Conservation (phyloP, 225 moss, liverwort and hornwort genomes). For the Lunularia cruciata region DNA sequence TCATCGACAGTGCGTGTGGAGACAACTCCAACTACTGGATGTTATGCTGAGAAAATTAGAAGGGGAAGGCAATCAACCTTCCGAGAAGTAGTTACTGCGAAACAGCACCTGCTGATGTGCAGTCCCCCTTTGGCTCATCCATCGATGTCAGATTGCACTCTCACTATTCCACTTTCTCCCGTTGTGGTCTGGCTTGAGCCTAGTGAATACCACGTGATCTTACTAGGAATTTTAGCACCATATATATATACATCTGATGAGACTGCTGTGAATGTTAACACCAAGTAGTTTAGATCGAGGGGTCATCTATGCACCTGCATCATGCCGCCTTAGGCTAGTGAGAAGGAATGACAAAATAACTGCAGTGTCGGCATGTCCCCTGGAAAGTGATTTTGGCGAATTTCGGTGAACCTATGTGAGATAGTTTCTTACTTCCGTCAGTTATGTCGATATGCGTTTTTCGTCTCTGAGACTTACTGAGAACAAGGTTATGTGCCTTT, state of each 20-base stretch:
- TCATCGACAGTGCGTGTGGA: slow-evolving; percentile 19
- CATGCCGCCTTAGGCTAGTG: slow-evolving; percentile 3
- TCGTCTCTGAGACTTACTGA: slow-evolving; percentile 6
- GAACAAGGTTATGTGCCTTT: slow-evolving; percentile 7
- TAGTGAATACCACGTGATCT: slow-evolving; percentile 24
- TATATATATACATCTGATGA: slow-evolving; percentile 22
- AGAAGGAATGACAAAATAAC: slow-evolving; percentile 2
- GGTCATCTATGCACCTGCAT: slow-evolving; percentile 2
- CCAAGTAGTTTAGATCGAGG: slow-evolving; percentile 4
- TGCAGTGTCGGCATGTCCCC: background rate
- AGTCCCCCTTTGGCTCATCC: background rate
- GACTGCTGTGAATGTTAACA: slow-evolving; percentile 21
- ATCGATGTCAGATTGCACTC: slow-evolving; percentile 20
- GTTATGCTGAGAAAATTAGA: slow-evolving; percentile 1
- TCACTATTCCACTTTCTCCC: slow-evolving; percentile 4
- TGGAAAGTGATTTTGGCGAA: slow-evolving; percentile 9
- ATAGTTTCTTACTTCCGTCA: slow-evolving; percentile 2
- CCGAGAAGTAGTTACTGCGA: slow-evolving; percentile 13
- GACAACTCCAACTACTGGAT: slow-evolving; percentile 14
- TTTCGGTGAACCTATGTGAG: slow-evolving; percentile 10
- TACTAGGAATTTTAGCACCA: slow-evolving; percentile 14
- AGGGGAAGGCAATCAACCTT: slow-evolving; percentile 18
- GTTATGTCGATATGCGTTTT: slow-evolving; percentile 6
- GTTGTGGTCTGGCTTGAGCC: slow-evolving; percentile 28
- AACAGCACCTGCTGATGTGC: slow-evolving; percentile 10